Evolutionary conservation across 1,284 basidiomycete species (phyloP), one percentile per base, ranked within the genome.

Genomic region (Cryptococcus sp.): DNA sequence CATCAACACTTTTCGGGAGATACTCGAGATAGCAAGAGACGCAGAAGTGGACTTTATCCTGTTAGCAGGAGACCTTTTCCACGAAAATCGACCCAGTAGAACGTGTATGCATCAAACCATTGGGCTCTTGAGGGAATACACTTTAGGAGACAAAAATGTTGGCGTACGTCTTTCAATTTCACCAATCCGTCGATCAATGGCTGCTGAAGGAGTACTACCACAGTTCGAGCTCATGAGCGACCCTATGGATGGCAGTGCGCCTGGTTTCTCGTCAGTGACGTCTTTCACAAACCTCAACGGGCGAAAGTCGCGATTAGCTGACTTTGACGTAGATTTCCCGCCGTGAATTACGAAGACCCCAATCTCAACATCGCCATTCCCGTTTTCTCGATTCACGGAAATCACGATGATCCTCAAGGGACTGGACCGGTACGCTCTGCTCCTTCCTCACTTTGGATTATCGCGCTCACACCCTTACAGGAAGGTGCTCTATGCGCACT

Each of bases 381-480:
- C 2, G 89, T 98, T 22, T 99, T 99, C 79, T 97, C 94, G 0
- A 99, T 99, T 46, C 95, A 99, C 70, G 96, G 95, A 44, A 99
- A 99, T 73, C 96, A 99, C 76, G 96, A 99, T 73, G 95, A 99
- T 68, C 95, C 96, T 34, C 96, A 99, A 78, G 96, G 95, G 22
- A 88, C 93, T 13, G 93, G 93, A 15, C 84, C 89, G 11, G 92
- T 92, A 68, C 65, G 89, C 75, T 20, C 25, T 22, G 17, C 26
- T 23, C 20, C 3, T 29, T n/a, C 1, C 20, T 26, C 22, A 40
- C 3, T 8, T 23, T 20, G 17, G 8, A 19, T n/a, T n/a, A 41
- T 40, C 20, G 17, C 44, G 19, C 19, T 7, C 15, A 16, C 19
- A 15, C 20, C 58, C 15, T 16, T 11, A 20, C 65, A 94, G 91